Evolutionary conservation across 768 basidiomycete species (phyloP).

Genomic region (Hericium rajendrae): DNA sequence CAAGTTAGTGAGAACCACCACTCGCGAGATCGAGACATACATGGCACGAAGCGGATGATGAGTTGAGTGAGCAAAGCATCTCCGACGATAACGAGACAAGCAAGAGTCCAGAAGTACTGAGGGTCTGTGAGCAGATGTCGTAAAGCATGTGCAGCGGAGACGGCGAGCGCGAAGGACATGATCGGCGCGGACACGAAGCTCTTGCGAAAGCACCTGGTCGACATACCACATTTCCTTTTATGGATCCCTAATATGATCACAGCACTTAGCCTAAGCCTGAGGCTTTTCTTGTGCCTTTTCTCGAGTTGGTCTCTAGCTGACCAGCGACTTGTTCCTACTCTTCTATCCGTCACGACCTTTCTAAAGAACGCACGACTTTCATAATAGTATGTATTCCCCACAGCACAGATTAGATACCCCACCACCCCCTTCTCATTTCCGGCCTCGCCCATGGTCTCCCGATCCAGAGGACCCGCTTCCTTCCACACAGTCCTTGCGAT

Average conservation of each 20-base stretch:
- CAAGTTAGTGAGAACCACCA: constrained; percentile 3
- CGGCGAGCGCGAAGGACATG: neutral
- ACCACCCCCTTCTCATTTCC: constrained; percentile 43
- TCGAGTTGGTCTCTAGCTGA: too few species aligned
- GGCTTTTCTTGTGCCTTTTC: too few species aligned
- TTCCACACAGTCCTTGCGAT: constrained; percentile 15
- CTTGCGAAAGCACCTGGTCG: neutral
- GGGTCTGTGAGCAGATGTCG: constrained; percentile 40
- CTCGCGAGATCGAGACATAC: constrained; percentile 37
- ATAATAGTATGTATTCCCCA: too few species aligned
- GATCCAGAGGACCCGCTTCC: constrained; percentile 40
- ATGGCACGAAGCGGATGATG: constrained; percentile 74
- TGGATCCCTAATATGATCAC: too few species aligned
- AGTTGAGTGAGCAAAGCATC: constrained; percentile 74
- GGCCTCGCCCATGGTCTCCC: constrained; percentile 55
- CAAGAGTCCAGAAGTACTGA: constrained; percentile 58
- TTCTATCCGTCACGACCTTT: too few species aligned
- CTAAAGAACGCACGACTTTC: too few species aligned
- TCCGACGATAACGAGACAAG: constrained; percentile 53
- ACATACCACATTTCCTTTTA: too few species aligned
- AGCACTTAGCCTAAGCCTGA: too few species aligned
- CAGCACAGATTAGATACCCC: constrained; percentile 33
- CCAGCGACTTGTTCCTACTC: too few species aligned
- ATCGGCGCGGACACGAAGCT: neutral
- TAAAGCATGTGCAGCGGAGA: neutral